Base-by-base conservation (phyloP, 148 eudicot genomes). In the Camellia japonica region DNA sequence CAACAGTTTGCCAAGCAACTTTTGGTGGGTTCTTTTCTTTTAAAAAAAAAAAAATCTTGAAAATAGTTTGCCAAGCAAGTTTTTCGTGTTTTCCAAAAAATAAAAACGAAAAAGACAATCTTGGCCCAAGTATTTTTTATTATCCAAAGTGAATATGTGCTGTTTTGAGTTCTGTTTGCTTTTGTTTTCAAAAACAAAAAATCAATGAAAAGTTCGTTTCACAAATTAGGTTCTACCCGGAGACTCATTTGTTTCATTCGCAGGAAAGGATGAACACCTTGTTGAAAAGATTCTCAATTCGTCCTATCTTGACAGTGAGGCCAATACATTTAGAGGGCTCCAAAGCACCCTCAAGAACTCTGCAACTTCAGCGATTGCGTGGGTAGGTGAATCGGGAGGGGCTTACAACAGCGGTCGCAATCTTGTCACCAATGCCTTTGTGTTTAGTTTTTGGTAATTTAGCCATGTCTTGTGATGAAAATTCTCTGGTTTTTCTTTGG, bases 381-480 rank as follows among this genome's bases (percentile, higher is more conserved):
- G 98, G 98, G 96, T 95, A 70, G 97, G 98, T 43, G 98, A 95
- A 79, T 78, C 97, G 13, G 98, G 98, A 78, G 98, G 98, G 19
- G 97, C 97, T 74, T 93, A 90, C 75, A 95, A 93, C 86, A 93
- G 96, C 56, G 98, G 98, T 46, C 90, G 82, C n/a, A 80, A 91
- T 81, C 87, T 78, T 66, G 94, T 95, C 43, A 84, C 97, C 66
- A 91, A 95, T 78, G 81, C 97, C 47, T 95, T 95, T 77, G 93
- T 90, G 18, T 90, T 82, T 77, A 91, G 97, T 84, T 95, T 95
- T 86, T 95, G 98, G 98, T 95, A 91, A 88, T 23, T 11, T 20
- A 55, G 54, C 70, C 18, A 12, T 20, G 3, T 2, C 9, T 19
- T 71, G 23, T 63, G 58, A 58, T 42, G 30, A 58, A 51, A 18